Percentiles rank a stretch among this genome's conserved stretches.
Conservation (phyloP, 176 grass and related monocot species). For the Rhynchospora breviuscula region DNA sequence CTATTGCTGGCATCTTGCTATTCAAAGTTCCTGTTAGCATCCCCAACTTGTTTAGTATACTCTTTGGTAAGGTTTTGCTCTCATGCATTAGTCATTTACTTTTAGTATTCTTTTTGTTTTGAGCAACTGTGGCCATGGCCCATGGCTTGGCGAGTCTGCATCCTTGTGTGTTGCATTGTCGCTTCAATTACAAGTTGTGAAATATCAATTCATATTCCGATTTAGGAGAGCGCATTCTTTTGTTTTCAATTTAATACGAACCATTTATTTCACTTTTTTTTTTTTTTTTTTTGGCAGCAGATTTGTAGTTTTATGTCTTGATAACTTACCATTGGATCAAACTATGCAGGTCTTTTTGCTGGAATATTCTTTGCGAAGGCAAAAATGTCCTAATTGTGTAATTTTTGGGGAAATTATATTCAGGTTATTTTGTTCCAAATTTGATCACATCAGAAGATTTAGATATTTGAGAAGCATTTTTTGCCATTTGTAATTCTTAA, state of each 20-base stretch:
- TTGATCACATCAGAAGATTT: neutral
- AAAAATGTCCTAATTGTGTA: constrained; percentile 54
- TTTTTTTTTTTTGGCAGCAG: too few relatives aligned
- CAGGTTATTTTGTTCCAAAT: neutral
- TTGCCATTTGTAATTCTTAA: neutral
- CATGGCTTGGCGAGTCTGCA: too few relatives aligned
- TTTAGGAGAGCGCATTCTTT: too few relatives aligned
- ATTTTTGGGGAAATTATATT: neutral
- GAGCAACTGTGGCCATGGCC: neutral
- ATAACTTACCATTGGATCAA: neutral
- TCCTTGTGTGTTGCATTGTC: too few relatives aligned
- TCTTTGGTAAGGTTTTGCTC: constrained; percentile 43
- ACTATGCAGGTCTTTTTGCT: constrained; percentile 79
- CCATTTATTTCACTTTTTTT: too few relatives aligned
- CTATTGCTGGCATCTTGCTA: constrained; percentile 72
- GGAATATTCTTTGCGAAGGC: constrained; percentile 93
- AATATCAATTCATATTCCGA: too few relatives aligned
- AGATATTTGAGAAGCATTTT: neutral
- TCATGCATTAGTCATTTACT: neutral
- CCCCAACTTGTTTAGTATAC: constrained; percentile 74
- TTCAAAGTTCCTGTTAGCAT: constrained; percentile 68
- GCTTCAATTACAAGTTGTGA: too few relatives aligned
- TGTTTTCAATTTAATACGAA: too few relatives aligned
- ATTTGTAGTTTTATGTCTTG: too few relatives aligned
- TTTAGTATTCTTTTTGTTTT: neutral